Conservation (phyloP, 345 rosid genomes). For the Eucalyptus polyanthemos region DNA sequence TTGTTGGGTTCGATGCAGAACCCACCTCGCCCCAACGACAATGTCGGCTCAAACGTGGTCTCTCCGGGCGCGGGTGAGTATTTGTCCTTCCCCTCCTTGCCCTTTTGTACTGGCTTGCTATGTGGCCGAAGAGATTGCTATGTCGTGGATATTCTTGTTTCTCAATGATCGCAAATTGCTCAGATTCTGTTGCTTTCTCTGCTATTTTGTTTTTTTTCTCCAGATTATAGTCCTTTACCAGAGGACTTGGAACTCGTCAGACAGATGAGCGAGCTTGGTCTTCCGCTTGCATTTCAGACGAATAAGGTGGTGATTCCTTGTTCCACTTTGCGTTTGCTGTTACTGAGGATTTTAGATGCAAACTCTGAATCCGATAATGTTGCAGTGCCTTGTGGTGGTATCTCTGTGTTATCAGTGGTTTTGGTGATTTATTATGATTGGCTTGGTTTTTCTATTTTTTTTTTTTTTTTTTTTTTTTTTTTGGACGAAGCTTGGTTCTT, state of each 20-base stretch:
- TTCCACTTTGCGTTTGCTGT: not conserved
- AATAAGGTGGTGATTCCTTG: conserved; percentile 42
- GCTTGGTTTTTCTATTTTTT: not conserved
- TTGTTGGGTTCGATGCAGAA: conserved; percentile 10
- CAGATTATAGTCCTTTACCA: not conserved
- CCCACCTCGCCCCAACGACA: not conserved
- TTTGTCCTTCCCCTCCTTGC: not conserved
- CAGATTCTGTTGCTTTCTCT: not conserved
- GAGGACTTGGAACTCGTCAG: conserved; percentile 32
- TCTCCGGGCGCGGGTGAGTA: conserved; percentile 10
- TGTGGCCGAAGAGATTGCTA: not conserved
- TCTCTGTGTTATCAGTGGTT: not conserved
- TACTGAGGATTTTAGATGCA: not conserved
- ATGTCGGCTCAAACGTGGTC: conserved; percentile 1
- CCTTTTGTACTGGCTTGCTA: not conserved
- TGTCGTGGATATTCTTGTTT: not conserved
- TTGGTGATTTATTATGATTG: not conserved
- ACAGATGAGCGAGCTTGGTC: conserved; percentile 65
- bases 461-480: too few species aligned
- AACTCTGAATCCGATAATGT: not conserved
- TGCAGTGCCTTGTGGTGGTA: not conserved
- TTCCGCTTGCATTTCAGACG: conserved; percentile 65
- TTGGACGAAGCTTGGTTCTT: not conserved
- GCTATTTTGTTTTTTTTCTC: not conserved
- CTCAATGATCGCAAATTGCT: not conserved